A percentile compares a stretch with the other conserved stretches of the same genome.
Evolutionary conservation across 2,329 filamentous ascomycete genomes (phyloP).

Genomic region (Trichoderma cornu-damae): DNA sequence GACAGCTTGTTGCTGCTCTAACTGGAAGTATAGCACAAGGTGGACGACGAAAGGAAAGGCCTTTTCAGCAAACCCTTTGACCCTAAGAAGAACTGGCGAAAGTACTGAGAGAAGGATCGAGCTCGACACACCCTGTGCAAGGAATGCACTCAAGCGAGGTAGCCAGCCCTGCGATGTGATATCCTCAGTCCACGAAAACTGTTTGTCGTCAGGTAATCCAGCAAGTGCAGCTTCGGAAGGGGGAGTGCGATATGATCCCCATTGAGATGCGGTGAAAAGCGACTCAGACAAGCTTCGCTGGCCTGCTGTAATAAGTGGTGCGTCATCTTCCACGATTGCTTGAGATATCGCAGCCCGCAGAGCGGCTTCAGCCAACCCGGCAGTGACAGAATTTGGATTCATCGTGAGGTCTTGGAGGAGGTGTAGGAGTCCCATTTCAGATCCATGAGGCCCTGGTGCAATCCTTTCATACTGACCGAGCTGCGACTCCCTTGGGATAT

Average conservation of each 20-base stretch:
- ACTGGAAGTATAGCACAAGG: slow-evolving; percentile 65
- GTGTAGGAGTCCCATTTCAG: slow-evolving; percentile 58
- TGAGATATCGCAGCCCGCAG: slow-evolving; percentile 53
- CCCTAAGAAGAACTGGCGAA: slow-evolving; percentile 57
- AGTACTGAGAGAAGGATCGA: slow-evolving; percentile 68
- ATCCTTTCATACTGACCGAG: slow-evolving; percentile 47
- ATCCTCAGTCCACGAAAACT: slow-evolving; percentile 31
- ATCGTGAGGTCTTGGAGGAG: slow-evolving; percentile 59
- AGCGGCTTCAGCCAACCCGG: slow-evolving; percentile 57
- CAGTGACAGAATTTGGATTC: slow-evolving; percentile 49
- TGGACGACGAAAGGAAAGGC: slow-evolving; percentile 83
- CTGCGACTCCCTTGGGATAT: slow-evolving; percentile 56
- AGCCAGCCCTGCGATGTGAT: slow-evolving; percentile 55
- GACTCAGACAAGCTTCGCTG: slow-evolving; percentile 48
- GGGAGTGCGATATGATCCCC: slow-evolving; percentile 51
- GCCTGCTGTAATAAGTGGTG: slow-evolving; percentile 46
- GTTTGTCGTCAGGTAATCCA: slow-evolving; percentile 18
- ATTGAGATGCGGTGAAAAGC: slow-evolving; percentile 51
- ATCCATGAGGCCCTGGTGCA: slow-evolving; percentile 47
- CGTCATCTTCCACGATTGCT: slow-evolving; percentile 43
- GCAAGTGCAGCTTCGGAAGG: slow-evolving; percentile 43
- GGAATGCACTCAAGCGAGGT: slow-evolving; percentile 52
- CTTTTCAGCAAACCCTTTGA: slow-evolving; percentile 65
- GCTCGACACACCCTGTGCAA: slow-evolving; percentile 54
- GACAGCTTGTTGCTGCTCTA: slow-evolving; percentile 54